Evolutionary conservation across 495 filamentous ascomycete species (phyloP).

Genomic region (Hypoxylon crocopeplum): DNA sequence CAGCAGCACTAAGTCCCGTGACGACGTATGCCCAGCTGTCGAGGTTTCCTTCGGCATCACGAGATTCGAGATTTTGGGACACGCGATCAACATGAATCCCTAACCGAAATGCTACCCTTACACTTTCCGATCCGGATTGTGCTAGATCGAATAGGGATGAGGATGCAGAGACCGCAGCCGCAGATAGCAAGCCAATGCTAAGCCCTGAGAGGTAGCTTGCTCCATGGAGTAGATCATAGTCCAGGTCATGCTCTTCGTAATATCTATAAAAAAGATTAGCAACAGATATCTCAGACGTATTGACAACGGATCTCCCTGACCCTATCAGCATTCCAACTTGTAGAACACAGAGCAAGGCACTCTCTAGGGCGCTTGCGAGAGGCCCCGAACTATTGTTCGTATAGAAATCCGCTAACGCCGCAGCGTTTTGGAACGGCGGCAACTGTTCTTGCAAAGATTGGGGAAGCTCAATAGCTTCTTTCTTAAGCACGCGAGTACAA

Average conservation of each 20-base stretch:
- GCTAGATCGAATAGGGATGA: neutral
- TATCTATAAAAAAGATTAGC: neutral
- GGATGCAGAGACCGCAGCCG: neutral
- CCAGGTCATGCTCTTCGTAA: neutral
- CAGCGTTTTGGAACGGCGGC: neutral
- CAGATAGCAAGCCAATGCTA: neutral
- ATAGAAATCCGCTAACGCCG: neutral
- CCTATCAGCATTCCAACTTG: neutral
- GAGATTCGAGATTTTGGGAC: neutral
- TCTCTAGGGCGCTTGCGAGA: neutral
- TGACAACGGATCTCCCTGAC: too few relatives aligned
- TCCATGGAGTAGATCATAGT: neutral
- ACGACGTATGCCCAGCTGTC: conserved; percentile 55
- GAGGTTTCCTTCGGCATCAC: conserved; percentile 12
- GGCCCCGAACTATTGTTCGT: neutral
- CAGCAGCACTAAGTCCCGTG: conserved; percentile 37
- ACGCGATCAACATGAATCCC: neutral
- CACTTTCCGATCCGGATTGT: neutral
- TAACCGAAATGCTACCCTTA: neutral
- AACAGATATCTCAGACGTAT: neutral
- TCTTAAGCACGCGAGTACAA: neutral
- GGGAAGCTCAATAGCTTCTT: neutral
- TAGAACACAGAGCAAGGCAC: neutral
- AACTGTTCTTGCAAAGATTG: neutral
- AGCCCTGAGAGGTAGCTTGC: neutral